phyloP scores from a whole-genome alignment of 805 yeast species.

The Ogataea polymorpha region DNA sequence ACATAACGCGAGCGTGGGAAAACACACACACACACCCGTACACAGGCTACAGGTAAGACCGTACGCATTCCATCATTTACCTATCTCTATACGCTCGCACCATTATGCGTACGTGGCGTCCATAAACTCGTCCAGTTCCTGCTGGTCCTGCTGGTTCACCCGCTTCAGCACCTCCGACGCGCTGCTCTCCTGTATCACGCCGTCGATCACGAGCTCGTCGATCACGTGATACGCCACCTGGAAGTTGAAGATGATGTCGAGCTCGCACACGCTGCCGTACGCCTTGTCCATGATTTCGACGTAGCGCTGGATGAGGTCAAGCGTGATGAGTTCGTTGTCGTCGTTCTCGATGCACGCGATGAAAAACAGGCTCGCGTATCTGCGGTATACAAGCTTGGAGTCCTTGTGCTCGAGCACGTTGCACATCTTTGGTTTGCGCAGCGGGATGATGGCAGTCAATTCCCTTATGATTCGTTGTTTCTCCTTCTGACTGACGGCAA shows the following conservation, averaged over 20 bases:
- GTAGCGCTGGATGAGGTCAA: slow-evolving; percentile 86
- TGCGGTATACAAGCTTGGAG: slow-evolving; percentile 79
- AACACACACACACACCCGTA: background rate
- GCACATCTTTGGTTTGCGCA: slow-evolving; percentile 92
- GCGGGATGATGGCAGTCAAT: slow-evolving; percentile 76
- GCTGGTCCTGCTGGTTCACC: slow-evolving; percentile 80
- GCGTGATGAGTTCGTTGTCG: slow-evolving; percentile 81
- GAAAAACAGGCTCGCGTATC: slow-evolving; percentile 92
- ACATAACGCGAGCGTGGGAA: slow-evolving; percentile 6
- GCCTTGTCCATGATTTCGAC: slow-evolving; percentile 96
- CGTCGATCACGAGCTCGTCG: slow-evolving; percentile 87
- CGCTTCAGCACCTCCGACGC: slow-evolving; percentile 73
- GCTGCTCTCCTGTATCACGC: slow-evolving; percentile 80
- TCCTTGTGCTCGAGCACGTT: slow-evolving; percentile 86
- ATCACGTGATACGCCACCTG: slow-evolving; percentile 88
- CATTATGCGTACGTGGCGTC: slow-evolving; percentile 5
- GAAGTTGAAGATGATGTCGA: slow-evolving; percentile 95
- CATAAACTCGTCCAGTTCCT: slow-evolving; percentile 47
- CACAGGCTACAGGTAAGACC: background rate
- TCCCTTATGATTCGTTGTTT: slow-evolving; percentile 82
- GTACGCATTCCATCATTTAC: background rate
- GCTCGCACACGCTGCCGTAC: slow-evolving; percentile 93
- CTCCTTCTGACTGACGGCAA: slow-evolving; percentile 77
- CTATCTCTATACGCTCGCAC: background rate
- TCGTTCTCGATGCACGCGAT: slow-evolving; percentile 78